Percentiles rank a stretch among this genome's conserved stretches.
phyloP scores from a whole-genome alignment of 768 basidiomycete genomes.

The Leccinellum rugosiceps region DNA sequence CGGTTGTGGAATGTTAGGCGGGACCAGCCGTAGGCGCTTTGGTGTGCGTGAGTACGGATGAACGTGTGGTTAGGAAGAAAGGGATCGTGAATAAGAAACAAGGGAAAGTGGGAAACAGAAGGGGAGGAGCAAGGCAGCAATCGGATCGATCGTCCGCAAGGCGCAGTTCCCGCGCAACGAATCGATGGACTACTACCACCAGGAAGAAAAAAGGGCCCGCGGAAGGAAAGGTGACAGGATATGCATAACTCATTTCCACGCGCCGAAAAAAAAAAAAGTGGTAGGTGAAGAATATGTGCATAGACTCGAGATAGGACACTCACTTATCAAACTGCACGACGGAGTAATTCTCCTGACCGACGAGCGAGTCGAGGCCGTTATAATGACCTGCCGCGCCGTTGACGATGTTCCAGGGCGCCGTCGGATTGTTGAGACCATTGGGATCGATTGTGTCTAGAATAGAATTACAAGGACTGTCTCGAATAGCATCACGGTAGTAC shows the following conservation, averaged over 20 bases:
- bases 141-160: background rate
- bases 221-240: no score
- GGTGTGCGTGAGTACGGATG: background rate
- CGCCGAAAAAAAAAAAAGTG: no score
- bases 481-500: background rate
- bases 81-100: background rate
- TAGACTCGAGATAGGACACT: background rate
- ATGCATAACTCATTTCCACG: no score
- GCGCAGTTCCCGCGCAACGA: no score
- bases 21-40: constrained; percentile 27
- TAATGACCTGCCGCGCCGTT: constrained; percentile 29
- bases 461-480: no score
- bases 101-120: background rate
- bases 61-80: background rate
- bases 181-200: no score
- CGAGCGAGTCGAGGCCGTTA: constrained; percentile 23
- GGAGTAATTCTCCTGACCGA: background rate
- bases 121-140: background rate
- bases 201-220: no score
- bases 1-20: constrained; percentile 29
- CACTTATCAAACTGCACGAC: constrained; percentile 12
- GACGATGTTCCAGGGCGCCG: constrained; percentile 26
- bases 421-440: constrained; percentile 23
- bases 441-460: constrained; percentile 18
- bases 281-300: no score